phyloP scores from a whole-genome alignment of 2,329 filamentous ascomycete genomes.

The Mariannaea elegans region DNA sequence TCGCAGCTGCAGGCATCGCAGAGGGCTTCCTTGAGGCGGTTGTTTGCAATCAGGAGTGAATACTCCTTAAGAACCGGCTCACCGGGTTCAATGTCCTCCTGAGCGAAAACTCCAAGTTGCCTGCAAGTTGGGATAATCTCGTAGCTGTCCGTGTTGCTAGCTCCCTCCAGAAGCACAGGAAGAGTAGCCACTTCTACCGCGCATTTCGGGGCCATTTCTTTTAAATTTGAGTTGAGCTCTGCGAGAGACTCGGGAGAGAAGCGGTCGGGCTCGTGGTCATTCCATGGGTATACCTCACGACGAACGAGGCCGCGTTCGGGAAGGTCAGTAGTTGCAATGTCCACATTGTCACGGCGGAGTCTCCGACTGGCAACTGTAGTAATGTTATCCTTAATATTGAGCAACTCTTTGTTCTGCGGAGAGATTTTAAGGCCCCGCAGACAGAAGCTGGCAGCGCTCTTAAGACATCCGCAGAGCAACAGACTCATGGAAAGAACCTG shows the following conservation, averaged over 20 bases:
- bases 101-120: slow-evolving; percentile 92
- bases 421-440: slow-evolving; percentile 66
- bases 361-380: slow-evolving; percentile 60
- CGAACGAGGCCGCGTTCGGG: slow-evolving; percentile 77
- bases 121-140: slow-evolving; percentile 67
- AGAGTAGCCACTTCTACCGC: slow-evolving; percentile 80
- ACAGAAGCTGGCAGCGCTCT: slow-evolving; percentile 73
- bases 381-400: slow-evolving; percentile 63
- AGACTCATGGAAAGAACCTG: slow-evolving; percentile 67
- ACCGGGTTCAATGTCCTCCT: slow-evolving; percentile 78
- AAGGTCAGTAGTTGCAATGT: slow-evolving; percentile 58
- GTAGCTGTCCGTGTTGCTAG: slow-evolving; percentile 58
- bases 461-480: slow-evolving; percentile 72
- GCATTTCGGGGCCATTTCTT: slow-evolving; percentile 78
- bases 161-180: slow-evolving; percentile 72
- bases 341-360: slow-evolving; percentile 56
- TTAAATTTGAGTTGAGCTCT: slow-evolving; percentile 76
- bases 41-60: slow-evolving; percentile 88
- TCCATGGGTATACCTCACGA: slow-evolving; percentile 76
- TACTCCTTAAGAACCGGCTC: slow-evolving; percentile 83
- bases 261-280: slow-evolving; percentile 73
- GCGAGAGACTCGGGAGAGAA: slow-evolving; percentile 74
- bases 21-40: slow-evolving; percentile 83
- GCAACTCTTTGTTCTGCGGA: slow-evolving; percentile 64
- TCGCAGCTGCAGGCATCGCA: slow-evolving; percentile 89